Percentiles rank a stretch among this genome's conserved stretches.
phyloP scores from a whole-genome alignment of 345 rosid species.

The Gossypium australe region DNA sequence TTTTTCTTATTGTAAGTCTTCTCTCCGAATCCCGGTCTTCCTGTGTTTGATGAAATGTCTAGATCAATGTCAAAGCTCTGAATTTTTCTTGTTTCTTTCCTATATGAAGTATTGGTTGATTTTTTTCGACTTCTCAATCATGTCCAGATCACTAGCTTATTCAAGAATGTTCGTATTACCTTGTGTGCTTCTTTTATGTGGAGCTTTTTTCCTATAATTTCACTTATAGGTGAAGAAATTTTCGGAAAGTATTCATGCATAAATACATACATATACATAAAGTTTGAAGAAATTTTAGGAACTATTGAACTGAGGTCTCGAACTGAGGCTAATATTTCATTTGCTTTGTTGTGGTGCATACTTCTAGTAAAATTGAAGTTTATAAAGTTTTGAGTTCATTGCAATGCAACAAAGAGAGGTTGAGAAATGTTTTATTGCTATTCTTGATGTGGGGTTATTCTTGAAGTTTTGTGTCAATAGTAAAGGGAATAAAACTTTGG shows the following conservation, averaged over 20 bases:
- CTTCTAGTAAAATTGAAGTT: not conserved
- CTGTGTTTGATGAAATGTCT: slow-evolving; percentile 40
- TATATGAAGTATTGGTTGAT: not conserved
- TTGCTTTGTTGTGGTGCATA: not conserved
- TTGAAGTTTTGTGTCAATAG: not conserved
- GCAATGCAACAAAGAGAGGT: not conserved
- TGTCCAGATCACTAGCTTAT: slow-evolving; percentile 11
- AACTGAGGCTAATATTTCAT: not conserved
- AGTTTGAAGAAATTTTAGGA: not conserved
- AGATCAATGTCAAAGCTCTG: slow-evolving; percentile 16
- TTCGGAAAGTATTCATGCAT: not conserved
- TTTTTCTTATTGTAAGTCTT: not conserved
- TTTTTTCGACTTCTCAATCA: slow-evolving; percentile 2
- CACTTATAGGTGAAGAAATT: not conserved
- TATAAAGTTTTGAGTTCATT: not conserved
- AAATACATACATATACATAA: too few species aligned
- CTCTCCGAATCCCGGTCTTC: slow-evolving; percentile 10
- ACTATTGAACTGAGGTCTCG: not conserved
- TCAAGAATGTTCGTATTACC: slow-evolving; percentile 4
- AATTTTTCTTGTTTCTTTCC: not conserved
- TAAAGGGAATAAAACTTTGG: not conserved
- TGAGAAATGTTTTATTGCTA: not conserved
- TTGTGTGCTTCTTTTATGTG: not conserved
- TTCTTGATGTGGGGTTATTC: not conserved
- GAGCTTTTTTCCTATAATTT: not conserved